phyloP scores from a whole-genome alignment of 768 basidiomycete genomes.

The Boletellus emodensis region DNA sequence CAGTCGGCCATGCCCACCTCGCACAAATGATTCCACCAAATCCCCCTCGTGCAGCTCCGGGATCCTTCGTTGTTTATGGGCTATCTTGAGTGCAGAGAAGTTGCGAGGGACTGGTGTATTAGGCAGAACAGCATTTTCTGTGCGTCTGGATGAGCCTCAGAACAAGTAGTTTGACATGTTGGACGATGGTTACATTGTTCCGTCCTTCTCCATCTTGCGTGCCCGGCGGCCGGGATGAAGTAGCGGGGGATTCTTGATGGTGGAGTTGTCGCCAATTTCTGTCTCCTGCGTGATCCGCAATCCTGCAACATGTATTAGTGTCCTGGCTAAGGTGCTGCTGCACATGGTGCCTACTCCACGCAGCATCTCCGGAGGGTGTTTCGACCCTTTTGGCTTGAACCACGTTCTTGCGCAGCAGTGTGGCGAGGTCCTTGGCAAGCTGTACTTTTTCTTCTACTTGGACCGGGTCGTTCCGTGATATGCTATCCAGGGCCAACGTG shows the following conservation, averaged over 20 bases:
- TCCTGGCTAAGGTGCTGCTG: neutral
- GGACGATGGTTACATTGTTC: slow-evolving; percentile 22
- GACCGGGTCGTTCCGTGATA: slow-evolving; percentile 41
- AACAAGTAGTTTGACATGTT: slow-evolving; percentile 29
- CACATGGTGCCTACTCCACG: slow-evolving; percentile 50
- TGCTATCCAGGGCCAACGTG: slow-evolving; percentile 36
- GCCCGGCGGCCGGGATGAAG: slow-evolving; percentile 46
- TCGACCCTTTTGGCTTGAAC: slow-evolving; percentile 68
- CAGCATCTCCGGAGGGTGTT: slow-evolving; percentile 35
- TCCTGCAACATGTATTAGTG: slow-evolving; percentile 38
- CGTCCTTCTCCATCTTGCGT: slow-evolving; percentile 41
- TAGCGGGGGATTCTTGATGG: slow-evolving; percentile 58
- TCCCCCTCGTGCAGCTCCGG: slow-evolving; percentile 76
- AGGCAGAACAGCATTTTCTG: slow-evolving; percentile 32
- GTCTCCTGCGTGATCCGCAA: slow-evolving; percentile 75
- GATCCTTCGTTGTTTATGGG: slow-evolving; percentile 55
- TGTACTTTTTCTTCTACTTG: slow-evolving; percentile 52
- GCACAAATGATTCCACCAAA: slow-evolving; percentile 82
- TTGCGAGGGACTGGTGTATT: slow-evolving; percentile 35
- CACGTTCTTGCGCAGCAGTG: slow-evolving; percentile 73
- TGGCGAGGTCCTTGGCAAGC: slow-evolving; percentile 67
- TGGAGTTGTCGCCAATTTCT: slow-evolving; percentile 81
- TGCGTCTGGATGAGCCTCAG: slow-evolving; percentile 25
- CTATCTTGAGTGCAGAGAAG: slow-evolving; percentile 70
- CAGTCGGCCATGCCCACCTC: slow-evolving; percentile 47